Base-by-base conservation (phyloP, 2,329 filamentous ascomycete genomes). In the Talaromyces amestolkiae region DNA sequence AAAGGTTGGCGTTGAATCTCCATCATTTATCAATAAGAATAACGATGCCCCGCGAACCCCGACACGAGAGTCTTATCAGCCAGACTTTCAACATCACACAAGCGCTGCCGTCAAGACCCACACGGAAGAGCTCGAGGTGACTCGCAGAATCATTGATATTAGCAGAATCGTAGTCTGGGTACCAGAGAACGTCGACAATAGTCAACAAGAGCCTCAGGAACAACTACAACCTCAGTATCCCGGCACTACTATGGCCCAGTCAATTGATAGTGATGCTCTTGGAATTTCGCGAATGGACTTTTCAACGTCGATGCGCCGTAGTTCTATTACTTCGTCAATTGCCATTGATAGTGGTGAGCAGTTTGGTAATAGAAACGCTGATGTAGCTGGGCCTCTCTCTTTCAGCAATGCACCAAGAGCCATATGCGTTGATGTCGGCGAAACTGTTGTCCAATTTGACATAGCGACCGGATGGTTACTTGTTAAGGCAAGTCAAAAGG, bases 401-500 rank as follows among this genome's bases (percentile, higher is more conserved):
- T 56, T 65, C 15, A 10, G 61, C 3, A 62, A 70, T 24, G 67
- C 31, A 19, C 5, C 53, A 43, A 9, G 27, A 41, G 53, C 70
- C 5, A 65, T 79, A 24, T 70, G 69, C 13, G 65, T 78, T 53
- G 77, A 78, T 54, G 67, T 80, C 5, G 70, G 69, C 11, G 73
- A 73, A 7, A 59, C 71, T 17, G 68, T 70, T 1, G 54, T 78
- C 10, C 75, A 75, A 45, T 74, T 80, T 60, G 78, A 80, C 67
- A 78, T 79, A 64, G 72, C 78, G 27, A 76, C 71, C 58, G 78
- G 78, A 5, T 80, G 78, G 78, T 72, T 80, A 61, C 65, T 79
- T 19, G 67, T 71, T 37, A 80, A 79, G 63, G 70, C 76, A 64
- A 72, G 73, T 7, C 76, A 80, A 63, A 74, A 70, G 39, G 41